phyloP scores from a whole-genome alignment of 1,139 yeast species.

The Saccharomyces hybrid region DNA sequence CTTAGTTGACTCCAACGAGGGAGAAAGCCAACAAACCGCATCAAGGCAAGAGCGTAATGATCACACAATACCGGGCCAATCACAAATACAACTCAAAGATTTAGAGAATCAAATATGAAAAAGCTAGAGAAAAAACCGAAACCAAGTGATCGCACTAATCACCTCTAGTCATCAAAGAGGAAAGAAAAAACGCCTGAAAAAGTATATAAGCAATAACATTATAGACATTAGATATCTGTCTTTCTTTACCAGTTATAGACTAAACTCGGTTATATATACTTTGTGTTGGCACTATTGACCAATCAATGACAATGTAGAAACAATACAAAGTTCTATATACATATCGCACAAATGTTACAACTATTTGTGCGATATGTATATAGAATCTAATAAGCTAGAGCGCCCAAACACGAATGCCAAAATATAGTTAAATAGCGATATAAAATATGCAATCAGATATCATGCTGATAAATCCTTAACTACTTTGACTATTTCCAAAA shows the following conservation, averaged over 20 bases:
- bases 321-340: no score
- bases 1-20: conserved; percentile 44
- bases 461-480: neutral
- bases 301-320: no score
- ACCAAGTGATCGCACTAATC: neutral
- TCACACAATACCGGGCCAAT: conserved; percentile 9
- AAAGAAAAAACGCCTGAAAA: neutral
- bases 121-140: neutral
- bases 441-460: neutral
- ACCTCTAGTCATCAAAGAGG: neutral
- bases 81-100: conserved; percentile 27
- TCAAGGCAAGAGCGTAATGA: neutral
- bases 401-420: no score
- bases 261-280: no score
- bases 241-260: no score
- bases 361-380: no score
- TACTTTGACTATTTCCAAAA: neutral
- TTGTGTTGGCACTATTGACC: no score
- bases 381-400: neutral
- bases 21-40: conserved; percentile 1
- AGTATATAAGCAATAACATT: neutral
- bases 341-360: no score
- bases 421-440: no score
- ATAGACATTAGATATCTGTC: no score
- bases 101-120: conserved; percentile 25